Evolutionary conservation across 1,139 yeast genomes (phyloP), one percentile per base, ranked within the genome.

Genomic region (Scheffersomyces illinoinensis): DNA sequence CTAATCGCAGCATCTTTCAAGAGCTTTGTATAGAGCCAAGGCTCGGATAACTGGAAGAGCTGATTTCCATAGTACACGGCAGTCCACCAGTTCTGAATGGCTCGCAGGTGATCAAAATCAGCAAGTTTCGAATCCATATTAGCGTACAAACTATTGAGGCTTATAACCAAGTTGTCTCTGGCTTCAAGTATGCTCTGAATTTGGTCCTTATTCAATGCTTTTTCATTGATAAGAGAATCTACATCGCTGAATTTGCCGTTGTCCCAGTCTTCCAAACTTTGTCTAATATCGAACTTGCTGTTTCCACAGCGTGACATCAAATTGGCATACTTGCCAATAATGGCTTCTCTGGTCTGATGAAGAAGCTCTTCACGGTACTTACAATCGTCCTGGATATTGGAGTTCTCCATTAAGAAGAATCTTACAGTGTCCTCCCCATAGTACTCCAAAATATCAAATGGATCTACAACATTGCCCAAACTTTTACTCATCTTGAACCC

Each of bases 401-500:
- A 90, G 70, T 89, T 88, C 66, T 89, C 92, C 72, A 89, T 82
- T 61, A 95, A 75, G 70, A 89, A 93, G 74, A 91, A 88, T 61
- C 97, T 78, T 52, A 92, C 77, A 0, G 92, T 77, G 71, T 93
- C 98, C 20, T 83, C 75, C 0, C 93, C 97, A 66, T 89, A 89
- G 58, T 79, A 72, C 0, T 84, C 78, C 21, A 85, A 77, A 26
- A 89, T 81, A 19, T 78, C 83, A 23, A 89, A 70, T 0, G 99
- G 99, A 68, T 96, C 98, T 10, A 95, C 97, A n/a, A 95, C 98
- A 71, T 95, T 95, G 0, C 98, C 98, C 59, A 89, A 75, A 59
- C 97, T 89, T 68, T 95, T 95, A 59, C 97, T 90, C 99, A 95
- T 95, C 70, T 95, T 95, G 57, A 86, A 78, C 0, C 98, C 98